phyloP scores from a whole-genome alignment of 176 grass and related monocot genomes.

The Luzula sylvatica region DNA sequence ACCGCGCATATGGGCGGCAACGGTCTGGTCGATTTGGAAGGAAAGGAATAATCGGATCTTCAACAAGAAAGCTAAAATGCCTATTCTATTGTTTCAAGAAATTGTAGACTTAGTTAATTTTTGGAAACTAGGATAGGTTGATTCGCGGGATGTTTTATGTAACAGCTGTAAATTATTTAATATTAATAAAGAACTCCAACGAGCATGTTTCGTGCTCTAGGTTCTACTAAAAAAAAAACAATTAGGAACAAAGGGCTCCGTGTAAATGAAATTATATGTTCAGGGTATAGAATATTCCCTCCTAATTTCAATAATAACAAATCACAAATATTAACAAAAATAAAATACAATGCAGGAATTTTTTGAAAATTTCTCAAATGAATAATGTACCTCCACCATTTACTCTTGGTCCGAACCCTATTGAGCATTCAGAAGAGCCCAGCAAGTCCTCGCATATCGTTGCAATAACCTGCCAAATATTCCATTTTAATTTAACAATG shows the following conservation, averaged over 20 bases:
- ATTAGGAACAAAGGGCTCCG: slow-evolving; percentile 94
- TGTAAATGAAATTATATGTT: slow-evolving; percentile 92
- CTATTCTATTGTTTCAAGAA: no score
- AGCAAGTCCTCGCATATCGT: slow-evolving; percentile 69
- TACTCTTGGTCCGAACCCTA: slow-evolving; percentile 81
- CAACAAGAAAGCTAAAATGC: no score
- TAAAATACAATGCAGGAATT: slow-evolving; percentile 8
- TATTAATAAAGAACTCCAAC: no score
- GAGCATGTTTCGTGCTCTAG: no score
- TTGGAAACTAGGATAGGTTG: no score
- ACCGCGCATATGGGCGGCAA: no score
- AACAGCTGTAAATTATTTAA: no score
- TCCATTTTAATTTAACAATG: neutral
- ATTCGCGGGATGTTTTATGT: no score
- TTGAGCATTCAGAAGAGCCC: slow-evolving; percentile 37
- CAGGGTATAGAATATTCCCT: slow-evolving; percentile 75
- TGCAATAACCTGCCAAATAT: slow-evolving; percentile 56
- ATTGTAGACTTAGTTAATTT: no score
- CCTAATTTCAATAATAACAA: slow-evolving; percentile 32
- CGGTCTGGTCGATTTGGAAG: no score
- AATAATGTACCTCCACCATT: slow-evolving; percentile 46
- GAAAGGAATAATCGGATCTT: no score
- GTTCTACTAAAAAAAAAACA: no score
- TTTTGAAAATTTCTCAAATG: slow-evolving; percentile 1
- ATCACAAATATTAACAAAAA: slow-evolving; percentile 1